Conservation (phyloP, 306 rosid genomes). For the Gillenia trifoliata region DNA sequence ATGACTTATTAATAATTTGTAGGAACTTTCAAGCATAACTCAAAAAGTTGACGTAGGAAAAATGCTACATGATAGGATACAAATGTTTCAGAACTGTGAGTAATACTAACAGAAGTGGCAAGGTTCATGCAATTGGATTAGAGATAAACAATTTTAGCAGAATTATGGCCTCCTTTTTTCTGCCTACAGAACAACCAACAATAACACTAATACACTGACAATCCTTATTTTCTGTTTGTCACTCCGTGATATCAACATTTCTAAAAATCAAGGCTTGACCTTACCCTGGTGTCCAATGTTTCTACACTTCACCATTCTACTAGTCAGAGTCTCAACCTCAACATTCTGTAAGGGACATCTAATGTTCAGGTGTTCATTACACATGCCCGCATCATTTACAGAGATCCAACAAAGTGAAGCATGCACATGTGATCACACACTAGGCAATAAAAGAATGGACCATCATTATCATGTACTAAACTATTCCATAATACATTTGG, state of each 20-base stretch:
- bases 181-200: background rate
- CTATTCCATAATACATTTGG: background rate
- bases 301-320: background rate
- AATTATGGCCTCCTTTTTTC: background rate
- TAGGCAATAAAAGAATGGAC: background rate
- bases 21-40: constrained; percentile 1
- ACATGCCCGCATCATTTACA: background rate
- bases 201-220: background rate
- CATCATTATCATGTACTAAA: background rate
- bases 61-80: background rate
- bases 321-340: background rate
- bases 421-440: constrained; percentile 1
- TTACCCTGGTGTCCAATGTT: background rate
- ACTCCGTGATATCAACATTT: background rate
- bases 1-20: background rate
- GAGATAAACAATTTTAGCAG: background rate
- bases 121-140: background rate
- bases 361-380: background rate
- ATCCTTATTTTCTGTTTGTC: background rate
- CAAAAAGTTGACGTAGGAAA: background rate
- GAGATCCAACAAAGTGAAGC: background rate
- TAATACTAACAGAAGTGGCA: background rate
- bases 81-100: background rate
- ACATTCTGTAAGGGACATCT: background rate
- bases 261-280: background rate